A percentile compares a stretch with the other conserved stretches of the same genome.
phyloP scores from a whole-genome alignment of 768 basidiomycete species.

The Tricholomella constricta region DNA sequence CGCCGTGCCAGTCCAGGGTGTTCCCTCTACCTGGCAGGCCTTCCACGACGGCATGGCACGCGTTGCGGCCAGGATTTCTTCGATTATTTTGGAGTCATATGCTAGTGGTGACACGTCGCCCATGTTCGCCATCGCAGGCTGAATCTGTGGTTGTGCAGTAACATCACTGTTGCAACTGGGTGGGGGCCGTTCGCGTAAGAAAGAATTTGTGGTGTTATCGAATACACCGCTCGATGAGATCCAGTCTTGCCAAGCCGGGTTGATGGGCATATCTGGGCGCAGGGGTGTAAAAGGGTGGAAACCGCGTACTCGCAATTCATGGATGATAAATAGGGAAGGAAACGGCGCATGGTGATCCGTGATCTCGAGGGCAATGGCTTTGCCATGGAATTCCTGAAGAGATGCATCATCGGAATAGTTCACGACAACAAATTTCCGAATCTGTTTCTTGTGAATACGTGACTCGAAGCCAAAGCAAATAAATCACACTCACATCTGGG shows the following conservation, averaged over 20 bases:
- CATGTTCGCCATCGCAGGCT: neutral
- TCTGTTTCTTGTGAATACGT: slow-evolving; percentile 18
- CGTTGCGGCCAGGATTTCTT: slow-evolving; percentile 32
- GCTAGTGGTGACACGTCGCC: slow-evolving; percentile 1
- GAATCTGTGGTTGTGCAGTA: slow-evolving; percentile 9
- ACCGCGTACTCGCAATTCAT: slow-evolving; percentile 38
- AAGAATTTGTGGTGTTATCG: slow-evolving; percentile 15
- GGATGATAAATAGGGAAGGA: slow-evolving; percentile 33
- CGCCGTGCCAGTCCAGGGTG: slow-evolving; percentile 34
- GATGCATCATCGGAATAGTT: slow-evolving; percentile 23
- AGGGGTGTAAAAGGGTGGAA: slow-evolving; percentile 28
- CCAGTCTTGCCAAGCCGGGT: slow-evolving; percentile 30
- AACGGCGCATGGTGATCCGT: slow-evolving; percentile 29
- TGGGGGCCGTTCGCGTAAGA: neutral
- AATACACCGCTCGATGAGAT: slow-evolving; percentile 17
- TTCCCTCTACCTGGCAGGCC: slow-evolving; percentile 32
- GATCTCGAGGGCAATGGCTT: slow-evolving; percentile 34
- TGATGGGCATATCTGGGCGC: slow-evolving; percentile 15
- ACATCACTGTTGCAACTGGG: neutral
- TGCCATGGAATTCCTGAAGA: slow-evolving; percentile 31
- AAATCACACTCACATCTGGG: slow-evolving; percentile 24
- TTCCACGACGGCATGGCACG: slow-evolving; percentile 32
- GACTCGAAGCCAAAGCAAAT: slow-evolving; percentile 13
- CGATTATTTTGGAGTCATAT: slow-evolving; percentile 25
- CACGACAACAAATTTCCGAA: slow-evolving; percentile 28